Evolutionary conservation across 768 basidiomycete species (phyloP).

Genomic region (Agrocybe pediades): DNA sequence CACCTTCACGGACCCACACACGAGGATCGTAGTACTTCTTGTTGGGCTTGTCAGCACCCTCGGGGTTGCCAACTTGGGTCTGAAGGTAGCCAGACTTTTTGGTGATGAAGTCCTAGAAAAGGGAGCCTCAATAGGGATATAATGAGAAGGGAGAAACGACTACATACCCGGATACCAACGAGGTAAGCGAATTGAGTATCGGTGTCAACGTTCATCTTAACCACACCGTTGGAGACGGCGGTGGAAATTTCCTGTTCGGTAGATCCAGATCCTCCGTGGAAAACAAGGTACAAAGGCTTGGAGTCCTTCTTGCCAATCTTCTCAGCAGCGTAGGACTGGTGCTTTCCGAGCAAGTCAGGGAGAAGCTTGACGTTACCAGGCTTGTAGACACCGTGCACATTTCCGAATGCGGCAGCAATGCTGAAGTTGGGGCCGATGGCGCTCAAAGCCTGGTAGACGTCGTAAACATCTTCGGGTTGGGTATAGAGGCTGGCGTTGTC

Average conservation of each 20-base stretch:
- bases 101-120: slow-evolving; percentile 72
- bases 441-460: slow-evolving; percentile 84
- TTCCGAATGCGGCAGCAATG: slow-evolving; percentile 97
- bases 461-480: slow-evolving; percentile 94
- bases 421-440: slow-evolving; percentile 91
- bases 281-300: slow-evolving; percentile 97
- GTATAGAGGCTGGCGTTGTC: slow-evolving; percentile 96
- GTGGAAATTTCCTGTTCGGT: slow-evolving; percentile 93
- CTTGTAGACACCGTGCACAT: slow-evolving; percentile 99
- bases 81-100: slow-evolving; percentile 88
- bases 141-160: background rate
- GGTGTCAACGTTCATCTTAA: slow-evolving; percentile 99
- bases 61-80: slow-evolving; percentile 96
- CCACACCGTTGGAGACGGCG: slow-evolving; percentile 89
- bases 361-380: slow-evolving; percentile 95
- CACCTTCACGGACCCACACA: slow-evolving; percentile 98
- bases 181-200: slow-evolving; percentile 95
- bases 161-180: slow-evolving; percentile 67
- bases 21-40: slow-evolving; percentile 99
- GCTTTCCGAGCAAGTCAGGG: slow-evolving; percentile 89
- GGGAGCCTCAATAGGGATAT: background rate
- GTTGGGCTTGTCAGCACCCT: slow-evolving; percentile 96
- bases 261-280: slow-evolving; percentile 99
- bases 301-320: slow-evolving; percentile 63
- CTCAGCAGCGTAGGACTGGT: slow-evolving; percentile 75